phyloP scores from a whole-genome alignment of 441 rosid species.

The Pelargonium exstipulatum region DNA sequence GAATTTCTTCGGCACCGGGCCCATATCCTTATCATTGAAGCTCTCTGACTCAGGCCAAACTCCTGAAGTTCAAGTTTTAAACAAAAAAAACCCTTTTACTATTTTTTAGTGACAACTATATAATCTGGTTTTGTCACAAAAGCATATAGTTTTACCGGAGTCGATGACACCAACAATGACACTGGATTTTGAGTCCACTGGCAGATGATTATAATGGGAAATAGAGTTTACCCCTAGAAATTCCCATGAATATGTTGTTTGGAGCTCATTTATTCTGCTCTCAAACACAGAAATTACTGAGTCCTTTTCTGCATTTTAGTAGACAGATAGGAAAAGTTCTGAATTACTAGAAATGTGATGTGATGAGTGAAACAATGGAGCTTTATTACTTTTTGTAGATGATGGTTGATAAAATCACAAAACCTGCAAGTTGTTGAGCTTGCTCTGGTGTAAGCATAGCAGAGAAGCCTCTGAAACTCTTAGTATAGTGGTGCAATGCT shows the following conservation, averaged over 20 bases:
- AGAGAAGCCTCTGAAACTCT: constrained; percentile 18
- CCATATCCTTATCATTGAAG: constrained; percentile 8
- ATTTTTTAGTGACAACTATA: no score
- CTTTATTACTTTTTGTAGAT: no score
- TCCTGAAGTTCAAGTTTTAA: neutral
- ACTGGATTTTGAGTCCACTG: neutral
- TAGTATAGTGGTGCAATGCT: constrained; percentile 9
- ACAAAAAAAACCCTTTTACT: no score
- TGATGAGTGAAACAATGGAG: no score
- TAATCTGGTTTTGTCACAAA: neutral
- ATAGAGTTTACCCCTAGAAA: neutral
- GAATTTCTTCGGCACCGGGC: constrained; percentile 12
- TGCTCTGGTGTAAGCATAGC: constrained; percentile 14
- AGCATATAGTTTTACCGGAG: constrained; percentile 1
- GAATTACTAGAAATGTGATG: no score
- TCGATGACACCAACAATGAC: constrained; percentile 13
- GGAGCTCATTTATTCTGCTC: constrained; percentile 14
- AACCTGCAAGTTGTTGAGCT: neutral
- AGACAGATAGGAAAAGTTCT: neutral
- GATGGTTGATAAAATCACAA: neutral
- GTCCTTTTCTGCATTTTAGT: neutral
- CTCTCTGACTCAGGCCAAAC: constrained; percentile 10
- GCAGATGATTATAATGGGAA: neutral
- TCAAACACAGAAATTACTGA: constrained; percentile 4
- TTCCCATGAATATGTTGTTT: constrained; percentile 4